phyloP scores from a whole-genome alignment of 2,329 filamentous ascomycete species.

The Arthrobotrys entomopaga region DNA sequence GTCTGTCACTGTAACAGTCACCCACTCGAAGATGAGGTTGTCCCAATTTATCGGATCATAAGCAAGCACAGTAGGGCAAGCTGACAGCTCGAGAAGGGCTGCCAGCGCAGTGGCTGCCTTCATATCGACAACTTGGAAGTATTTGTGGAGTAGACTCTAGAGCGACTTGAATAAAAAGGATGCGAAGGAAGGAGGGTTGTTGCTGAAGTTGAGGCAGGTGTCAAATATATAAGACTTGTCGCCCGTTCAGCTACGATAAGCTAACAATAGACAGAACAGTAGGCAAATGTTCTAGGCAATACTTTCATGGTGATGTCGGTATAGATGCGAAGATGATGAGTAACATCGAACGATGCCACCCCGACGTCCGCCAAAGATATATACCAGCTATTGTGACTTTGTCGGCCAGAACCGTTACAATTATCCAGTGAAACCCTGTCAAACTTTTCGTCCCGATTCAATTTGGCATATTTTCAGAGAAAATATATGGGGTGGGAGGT shows the following conservation, averaged over 20 bases:
- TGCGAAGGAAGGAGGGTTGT: no score
- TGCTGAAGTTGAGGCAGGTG: no score
- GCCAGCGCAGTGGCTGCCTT: constrained; percentile 20
- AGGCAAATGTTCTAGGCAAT: background rate
- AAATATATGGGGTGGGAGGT: constrained; percentile 10
- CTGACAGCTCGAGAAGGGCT: constrained; percentile 23
- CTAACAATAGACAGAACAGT: background rate
- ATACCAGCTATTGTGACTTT: constrained; percentile 27
- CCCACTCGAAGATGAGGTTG: constrained; percentile 45
- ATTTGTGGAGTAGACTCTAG: background rate
- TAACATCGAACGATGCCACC: constrained; percentile 26
- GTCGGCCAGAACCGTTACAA: constrained; percentile 26
- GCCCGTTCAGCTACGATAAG: background rate
- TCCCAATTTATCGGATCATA: constrained; percentile 42
- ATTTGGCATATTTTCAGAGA: constrained; percentile 49
- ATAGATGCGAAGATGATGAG: constrained; percentile 10
- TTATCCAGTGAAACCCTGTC: background rate
- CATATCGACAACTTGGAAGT: constrained; percentile 4
- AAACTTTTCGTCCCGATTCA: constrained; percentile 11
- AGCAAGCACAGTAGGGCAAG: constrained; percentile 16
- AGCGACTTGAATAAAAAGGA: background rate
- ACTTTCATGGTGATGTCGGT: constrained; percentile 30
- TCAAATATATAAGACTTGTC: background rate
- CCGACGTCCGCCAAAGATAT: constrained; percentile 23
- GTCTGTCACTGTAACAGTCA: constrained; percentile 36